Conservation (phyloP, 805 yeast genomes). For the Metschnikowia cubensis region DNA sequence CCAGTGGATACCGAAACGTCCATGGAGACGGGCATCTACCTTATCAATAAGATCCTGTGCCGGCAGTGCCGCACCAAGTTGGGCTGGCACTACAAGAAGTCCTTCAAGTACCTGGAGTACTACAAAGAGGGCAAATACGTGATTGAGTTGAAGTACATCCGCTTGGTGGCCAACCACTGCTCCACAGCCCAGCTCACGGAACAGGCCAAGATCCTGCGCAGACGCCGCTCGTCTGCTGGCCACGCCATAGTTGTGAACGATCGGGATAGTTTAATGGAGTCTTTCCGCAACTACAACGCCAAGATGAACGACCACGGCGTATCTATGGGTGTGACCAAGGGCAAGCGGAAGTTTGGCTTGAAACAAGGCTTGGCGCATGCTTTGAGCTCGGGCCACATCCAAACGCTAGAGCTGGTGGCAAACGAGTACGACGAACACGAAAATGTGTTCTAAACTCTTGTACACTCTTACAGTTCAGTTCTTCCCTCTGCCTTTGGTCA, state of each 20-base stretch:
- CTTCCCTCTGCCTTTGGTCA: neutral
- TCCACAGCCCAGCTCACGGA: conserved; percentile 31
- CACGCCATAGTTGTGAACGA: conserved; percentile 5
- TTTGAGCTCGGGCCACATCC: neutral
- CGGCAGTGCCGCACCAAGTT: conserved; percentile 34
- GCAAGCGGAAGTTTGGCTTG: neutral
- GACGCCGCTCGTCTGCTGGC: conserved; percentile 21
- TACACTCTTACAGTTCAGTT: neutral
- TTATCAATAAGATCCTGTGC: conserved; percentile 35
- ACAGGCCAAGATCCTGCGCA: conserved; percentile 27
- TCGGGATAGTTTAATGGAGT: conserved; percentile 4
- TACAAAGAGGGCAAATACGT: conserved; percentile 45
- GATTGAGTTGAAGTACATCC: conserved; percentile 35
- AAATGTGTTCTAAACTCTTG: neutral
- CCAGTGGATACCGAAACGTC: conserved; percentile 26
- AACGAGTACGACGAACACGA: neutral
- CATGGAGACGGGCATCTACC: conserved; percentile 39
- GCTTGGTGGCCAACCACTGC: conserved; percentile 32
- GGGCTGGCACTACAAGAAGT: conserved; percentile 42
- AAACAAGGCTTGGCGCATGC: neutral
- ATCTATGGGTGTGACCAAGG: neutral
- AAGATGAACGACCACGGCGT: neutral
- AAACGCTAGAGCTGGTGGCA: neutral
- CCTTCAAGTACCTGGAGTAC: conserved; percentile 31
- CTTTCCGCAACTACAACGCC: conserved; percentile 11